Evolutionary conservation across 495 filamentous ascomycete species (phyloP).

Genomic region (Saxispiralis lemnorum): DNA sequence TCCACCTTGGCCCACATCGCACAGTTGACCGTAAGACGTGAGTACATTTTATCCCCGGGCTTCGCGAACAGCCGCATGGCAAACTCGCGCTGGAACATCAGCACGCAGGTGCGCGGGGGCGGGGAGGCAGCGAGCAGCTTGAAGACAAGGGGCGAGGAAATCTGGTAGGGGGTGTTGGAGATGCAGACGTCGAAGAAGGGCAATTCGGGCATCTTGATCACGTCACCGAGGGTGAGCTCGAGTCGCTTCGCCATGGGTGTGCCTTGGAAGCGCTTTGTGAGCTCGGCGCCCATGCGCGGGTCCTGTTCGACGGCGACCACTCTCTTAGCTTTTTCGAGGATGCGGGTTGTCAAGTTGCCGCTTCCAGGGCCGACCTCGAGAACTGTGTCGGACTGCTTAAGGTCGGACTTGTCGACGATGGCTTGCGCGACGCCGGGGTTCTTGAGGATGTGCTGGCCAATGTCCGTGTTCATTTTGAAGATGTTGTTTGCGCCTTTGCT

Average conservation of each 20-base stretch:
- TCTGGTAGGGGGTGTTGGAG: constrained; percentile 89
- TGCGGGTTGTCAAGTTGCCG: constrained; percentile 75
- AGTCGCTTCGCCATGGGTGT: constrained; percentile 62
- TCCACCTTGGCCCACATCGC: constrained; percentile 85
- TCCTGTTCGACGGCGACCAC: constrained; percentile 86
- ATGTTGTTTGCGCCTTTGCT: constrained; percentile 51
- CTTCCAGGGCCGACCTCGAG: constrained; percentile 65
- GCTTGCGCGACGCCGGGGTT: constrained; percentile 84
- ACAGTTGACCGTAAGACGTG: constrained; percentile 70
- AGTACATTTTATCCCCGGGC: constrained; percentile 70
- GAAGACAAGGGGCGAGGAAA: constrained; percentile 79
- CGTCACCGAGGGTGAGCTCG: constrained; percentile 76
- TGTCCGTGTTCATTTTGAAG: constrained; percentile 70
- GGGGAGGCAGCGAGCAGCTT: constrained; percentile 70
- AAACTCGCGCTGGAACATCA: constrained; percentile 81
- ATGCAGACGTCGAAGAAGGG: constrained; percentile 86
- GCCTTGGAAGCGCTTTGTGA: constrained; percentile 84
- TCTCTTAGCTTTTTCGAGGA: constrained; percentile 70
- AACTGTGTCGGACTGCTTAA: constrained; percentile 73
- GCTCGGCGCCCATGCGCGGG: constrained; percentile 88
- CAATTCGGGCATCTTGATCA: constrained; percentile 66
- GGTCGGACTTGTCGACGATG: constrained; percentile 70
- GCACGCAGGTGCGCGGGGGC: constrained; percentile 56
- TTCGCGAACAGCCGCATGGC: constrained; percentile 58
- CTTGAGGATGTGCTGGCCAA: constrained; percentile 88